These are phyloP conservation scores for Eimeria nieschulzi DNA, from an alignment of 169 alveolate genomes.

Conservation along the genomic window DNA sequence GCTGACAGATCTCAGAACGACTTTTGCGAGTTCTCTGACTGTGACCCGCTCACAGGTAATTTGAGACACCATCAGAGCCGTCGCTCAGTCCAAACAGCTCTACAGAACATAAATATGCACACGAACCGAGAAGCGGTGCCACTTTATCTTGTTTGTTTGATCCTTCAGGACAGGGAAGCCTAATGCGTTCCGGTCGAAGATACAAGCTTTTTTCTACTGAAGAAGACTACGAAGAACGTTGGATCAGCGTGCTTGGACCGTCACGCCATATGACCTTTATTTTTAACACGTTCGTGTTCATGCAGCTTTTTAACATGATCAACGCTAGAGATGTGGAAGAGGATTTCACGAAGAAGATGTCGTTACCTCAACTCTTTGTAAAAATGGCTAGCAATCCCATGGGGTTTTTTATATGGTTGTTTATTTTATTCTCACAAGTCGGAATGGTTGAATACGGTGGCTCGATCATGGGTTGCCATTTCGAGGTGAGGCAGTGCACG, in stretches of 20 bases:
- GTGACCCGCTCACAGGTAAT: slow-evolving; percentile 62
- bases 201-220: slow-evolving; percentile 72
- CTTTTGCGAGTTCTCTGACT: slow-evolving; percentile 78
- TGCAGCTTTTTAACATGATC: slow-evolving; percentile 86
- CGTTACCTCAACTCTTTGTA: slow-evolving; percentile 76
- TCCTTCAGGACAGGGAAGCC: slow-evolving; percentile 79
- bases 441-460: slow-evolving; percentile 77
- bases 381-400: slow-evolving; percentile 70
- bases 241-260: slow-evolving; percentile 78
- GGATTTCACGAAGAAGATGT: slow-evolving; percentile 86
- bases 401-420: slow-evolving; percentile 72
- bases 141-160: slow-evolving; percentile 66
- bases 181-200: slow-evolving; percentile 74
- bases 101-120: not conserved
- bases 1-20: slow-evolving; percentile 28
- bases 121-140: not conserved
- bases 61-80: not conserved
- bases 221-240: slow-evolving; percentile 72
- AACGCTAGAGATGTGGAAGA: slow-evolving; percentile 88
- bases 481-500: slow-evolving; percentile 59
- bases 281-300: slow-evolving; percentile 91
- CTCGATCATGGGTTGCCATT: slow-evolving; percentile 70
- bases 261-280: slow-evolving; percentile 89
- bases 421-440: slow-evolving; percentile 73
- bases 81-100: not conserved